phyloP scores from a whole-genome alignment of 1,284 basidiomycete genomes.

The Lentinula novae-zelandiae region DNA sequence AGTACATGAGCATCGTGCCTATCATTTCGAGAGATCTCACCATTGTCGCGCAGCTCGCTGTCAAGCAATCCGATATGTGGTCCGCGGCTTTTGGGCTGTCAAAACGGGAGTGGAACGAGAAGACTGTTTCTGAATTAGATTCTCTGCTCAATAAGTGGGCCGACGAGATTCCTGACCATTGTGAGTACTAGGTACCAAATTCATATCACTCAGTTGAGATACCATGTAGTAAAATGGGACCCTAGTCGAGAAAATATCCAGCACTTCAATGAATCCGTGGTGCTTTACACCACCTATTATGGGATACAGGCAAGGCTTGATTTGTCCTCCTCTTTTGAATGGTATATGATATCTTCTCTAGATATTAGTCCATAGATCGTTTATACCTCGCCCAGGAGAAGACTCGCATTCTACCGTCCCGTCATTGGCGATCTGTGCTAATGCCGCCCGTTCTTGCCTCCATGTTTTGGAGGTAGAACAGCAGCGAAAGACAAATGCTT shows the following conservation, averaged over 20 bases:
- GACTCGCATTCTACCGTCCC: neutral
- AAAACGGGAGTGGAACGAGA: constrained; percentile 36
- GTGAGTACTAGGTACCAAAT: neutral
- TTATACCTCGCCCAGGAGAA: neutral
- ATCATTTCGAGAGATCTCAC: neutral
- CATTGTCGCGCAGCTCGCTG: constrained; percentile 39
- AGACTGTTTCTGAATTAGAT: constrained; percentile 18
- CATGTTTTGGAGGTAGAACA: constrained; percentile 6
- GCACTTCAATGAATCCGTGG: constrained; percentile 9
- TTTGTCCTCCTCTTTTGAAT: constrained; percentile 47
- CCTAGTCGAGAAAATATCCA: neutral
- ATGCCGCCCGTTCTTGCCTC: constrained; percentile 1
- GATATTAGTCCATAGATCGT: neutral
- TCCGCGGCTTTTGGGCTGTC: neutral
- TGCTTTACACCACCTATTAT: constrained; percentile 10
- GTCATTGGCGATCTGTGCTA: constrained; percentile 6
- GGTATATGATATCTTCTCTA: neutral
- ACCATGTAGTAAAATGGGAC: constrained; percentile 14
- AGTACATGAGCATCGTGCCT: neutral
- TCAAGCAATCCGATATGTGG: constrained; percentile 43
- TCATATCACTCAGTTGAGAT: neutral
- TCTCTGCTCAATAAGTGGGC: constrained; percentile 10
- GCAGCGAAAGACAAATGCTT: neutral
- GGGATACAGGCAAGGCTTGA: constrained; percentile 43
- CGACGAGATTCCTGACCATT: constrained; percentile 9